Evolutionary conservation across 179 eudicot genomes (phyloP).

Genomic region (Silene noctiflora): DNA sequence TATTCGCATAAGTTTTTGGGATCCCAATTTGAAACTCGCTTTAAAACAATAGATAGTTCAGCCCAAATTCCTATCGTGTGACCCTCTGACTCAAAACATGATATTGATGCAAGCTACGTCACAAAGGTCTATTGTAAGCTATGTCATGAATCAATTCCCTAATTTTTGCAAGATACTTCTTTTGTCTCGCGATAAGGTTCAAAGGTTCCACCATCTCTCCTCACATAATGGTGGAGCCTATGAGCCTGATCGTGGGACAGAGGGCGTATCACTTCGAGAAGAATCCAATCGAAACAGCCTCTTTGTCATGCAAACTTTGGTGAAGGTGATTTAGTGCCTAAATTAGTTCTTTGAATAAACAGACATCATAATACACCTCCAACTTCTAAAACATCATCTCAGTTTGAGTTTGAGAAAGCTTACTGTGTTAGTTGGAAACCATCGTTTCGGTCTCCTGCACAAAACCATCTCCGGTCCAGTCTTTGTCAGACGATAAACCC

Average conservation of each 20-base stretch:
- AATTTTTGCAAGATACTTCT: background rate
- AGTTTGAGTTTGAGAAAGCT: constrained; percentile 7
- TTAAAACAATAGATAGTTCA: background rate
- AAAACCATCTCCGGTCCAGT: constrained; percentile 99
- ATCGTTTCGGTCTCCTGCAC: constrained; percentile 89
- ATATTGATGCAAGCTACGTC: background rate
- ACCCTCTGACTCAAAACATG: background rate
- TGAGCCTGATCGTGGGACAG: too few species aligned
- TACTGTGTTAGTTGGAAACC: constrained; percentile 67
- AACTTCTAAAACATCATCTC: background rate
- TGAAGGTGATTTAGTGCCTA: background rate
- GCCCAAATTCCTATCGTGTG: background rate
- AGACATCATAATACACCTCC: background rate
- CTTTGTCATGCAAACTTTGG: background rate
- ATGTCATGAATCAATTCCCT: background rate
- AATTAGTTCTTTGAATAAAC: background rate
- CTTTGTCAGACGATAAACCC: constrained; percentile 88
- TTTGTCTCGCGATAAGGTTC: background rate
- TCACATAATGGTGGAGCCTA: background rate
- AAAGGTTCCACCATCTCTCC: background rate
- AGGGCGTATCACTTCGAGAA: too few species aligned
- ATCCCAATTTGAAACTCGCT: background rate
- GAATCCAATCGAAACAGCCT: background rate
- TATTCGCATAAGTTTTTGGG: background rate
- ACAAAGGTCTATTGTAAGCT: background rate